Conservation (phyloP, 176 grass and related monocot genomes). For the Tillandsia leiboldiana region DNA sequence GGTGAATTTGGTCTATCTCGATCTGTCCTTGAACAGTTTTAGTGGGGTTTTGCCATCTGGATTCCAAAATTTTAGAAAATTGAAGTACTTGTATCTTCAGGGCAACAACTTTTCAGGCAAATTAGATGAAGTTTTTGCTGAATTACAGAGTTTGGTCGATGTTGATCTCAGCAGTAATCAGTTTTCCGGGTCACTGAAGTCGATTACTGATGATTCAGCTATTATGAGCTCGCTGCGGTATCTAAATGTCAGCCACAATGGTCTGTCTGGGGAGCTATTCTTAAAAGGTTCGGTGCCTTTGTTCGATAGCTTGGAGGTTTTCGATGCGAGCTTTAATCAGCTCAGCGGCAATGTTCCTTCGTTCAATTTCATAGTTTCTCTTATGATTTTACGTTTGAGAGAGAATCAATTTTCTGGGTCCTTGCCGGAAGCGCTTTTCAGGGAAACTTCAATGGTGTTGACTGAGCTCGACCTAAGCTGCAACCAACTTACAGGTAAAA, state of each 20-base stretch:
- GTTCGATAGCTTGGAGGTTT: constrained; percentile 75
- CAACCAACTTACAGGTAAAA: constrained; percentile 77
- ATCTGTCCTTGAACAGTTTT: constrained; percentile 67
- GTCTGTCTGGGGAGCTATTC: constrained; percentile 62
- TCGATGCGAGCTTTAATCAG: constrained; percentile 81
- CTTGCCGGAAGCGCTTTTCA: constrained; percentile 69
- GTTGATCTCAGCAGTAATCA: constrained; percentile 78
- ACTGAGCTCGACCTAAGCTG: constrained; percentile 78
- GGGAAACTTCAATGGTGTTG: constrained; percentile 73
- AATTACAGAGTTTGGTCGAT: constrained; percentile 46
- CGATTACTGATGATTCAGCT: constrained; percentile 58
- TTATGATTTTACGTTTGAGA: constrained; percentile 59
- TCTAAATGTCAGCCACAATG: constrained; percentile 73
- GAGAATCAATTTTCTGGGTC: constrained; percentile 71
- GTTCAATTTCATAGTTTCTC: constrained; percentile 78
- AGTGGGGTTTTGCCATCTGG: constrained; percentile 35
- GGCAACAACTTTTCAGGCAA: constrained; percentile 47
- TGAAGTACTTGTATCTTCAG: constrained; percentile 62
- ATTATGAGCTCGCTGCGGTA: constrained; percentile 42
- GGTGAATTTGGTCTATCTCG: constrained; percentile 37
- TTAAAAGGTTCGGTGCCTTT: constrained; percentile 48
- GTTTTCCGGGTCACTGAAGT: constrained; percentile 50
- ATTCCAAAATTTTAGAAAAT: constrained; percentile 45
- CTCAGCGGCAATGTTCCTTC: constrained; percentile 58
- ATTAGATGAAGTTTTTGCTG: constrained; percentile 47